Evolutionary conservation across 2,329 filamentous ascomycete species (phyloP).

Genomic region (Ophiostoma sp.): DNA sequence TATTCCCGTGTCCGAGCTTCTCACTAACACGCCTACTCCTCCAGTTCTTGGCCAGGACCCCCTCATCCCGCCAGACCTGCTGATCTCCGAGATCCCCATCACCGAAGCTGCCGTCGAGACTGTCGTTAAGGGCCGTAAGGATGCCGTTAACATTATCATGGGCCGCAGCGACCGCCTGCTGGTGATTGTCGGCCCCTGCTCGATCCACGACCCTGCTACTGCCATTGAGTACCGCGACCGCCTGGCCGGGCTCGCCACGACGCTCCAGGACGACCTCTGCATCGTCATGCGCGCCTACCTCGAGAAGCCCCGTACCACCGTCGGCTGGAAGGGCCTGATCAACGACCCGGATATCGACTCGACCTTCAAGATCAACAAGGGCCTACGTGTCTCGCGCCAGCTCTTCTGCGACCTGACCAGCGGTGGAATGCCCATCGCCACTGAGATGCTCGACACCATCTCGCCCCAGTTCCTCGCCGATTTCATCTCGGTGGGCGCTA

Average conservation of each 20-base stretch:
- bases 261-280: constrained; percentile 78
- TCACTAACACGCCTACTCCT: neutral
- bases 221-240: constrained; percentile 86
- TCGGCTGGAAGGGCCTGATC: constrained; percentile 99
- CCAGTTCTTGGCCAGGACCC: constrained; percentile 91
- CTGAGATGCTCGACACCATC: constrained; percentile 98
- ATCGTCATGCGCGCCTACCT: constrained; percentile 99
- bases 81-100: constrained; percentile 82
- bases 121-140: constrained; percentile 68
- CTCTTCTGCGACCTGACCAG: constrained; percentile 88
- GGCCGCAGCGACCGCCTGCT: constrained; percentile 82
- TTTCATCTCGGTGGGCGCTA: constrained; percentile 90
- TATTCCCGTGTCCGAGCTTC: neutral
- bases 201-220: constrained; percentile 87
- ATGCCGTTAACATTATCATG: constrained; percentile 73
- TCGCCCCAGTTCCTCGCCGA: constrained; percentile 97
- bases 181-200: constrained; percentile 93
- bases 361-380: constrained; percentile 99
- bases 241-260: constrained; percentile 74
- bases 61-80: constrained; percentile 82
- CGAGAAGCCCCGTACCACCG: constrained; percentile 96
- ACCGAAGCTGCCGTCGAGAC: constrained; percentile 63
- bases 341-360: constrained; percentile 98
- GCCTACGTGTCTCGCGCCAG: constrained; percentile 85
- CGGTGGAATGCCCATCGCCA: constrained; percentile 89